A percentile compares a stretch with the other conserved stretches of the same genome.
Evolutionary conservation across 306 rosid genomes (phyloP).

Genomic region (Sphenostylis stenocarpa): DNA sequence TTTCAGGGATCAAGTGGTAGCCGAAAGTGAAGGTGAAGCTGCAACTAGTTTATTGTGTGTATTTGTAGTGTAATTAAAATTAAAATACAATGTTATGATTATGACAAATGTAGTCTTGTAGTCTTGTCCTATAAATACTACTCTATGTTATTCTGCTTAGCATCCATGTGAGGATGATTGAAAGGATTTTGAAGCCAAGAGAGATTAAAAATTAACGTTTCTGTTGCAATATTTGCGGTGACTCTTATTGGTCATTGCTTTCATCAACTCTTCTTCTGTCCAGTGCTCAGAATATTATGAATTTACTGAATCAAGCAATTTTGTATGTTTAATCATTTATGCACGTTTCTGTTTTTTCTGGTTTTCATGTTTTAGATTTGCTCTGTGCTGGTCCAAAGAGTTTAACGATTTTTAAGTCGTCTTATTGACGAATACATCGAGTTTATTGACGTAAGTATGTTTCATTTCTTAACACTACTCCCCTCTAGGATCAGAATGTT

Average conservation of each 20-base stretch:
- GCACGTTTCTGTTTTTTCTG: not conserved
- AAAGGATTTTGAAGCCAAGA: not conserved
- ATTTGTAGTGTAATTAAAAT: slow-evolving; percentile 38
- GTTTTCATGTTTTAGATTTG: not conserved
- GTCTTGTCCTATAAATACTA: slow-evolving; percentile 31
- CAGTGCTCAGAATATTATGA: not conserved
- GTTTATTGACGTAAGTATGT: too few species aligned
- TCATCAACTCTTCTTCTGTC: not conserved
- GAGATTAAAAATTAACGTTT: not conserved
- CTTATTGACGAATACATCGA: not conserved
- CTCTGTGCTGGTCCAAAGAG: not conserved
- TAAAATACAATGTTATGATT: slow-evolving; percentile 34
- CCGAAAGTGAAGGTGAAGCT: slow-evolving; percentile 51
- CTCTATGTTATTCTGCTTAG: not conserved
- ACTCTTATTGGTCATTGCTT: not conserved
- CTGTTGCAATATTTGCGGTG: not conserved
- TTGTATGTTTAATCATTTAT: not conserved
- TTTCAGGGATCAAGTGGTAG: slow-evolving; percentile 65
- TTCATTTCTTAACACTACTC: not conserved
- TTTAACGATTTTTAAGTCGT: too few species aligned
- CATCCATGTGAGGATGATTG: not conserved
- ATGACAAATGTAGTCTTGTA: slow-evolving; percentile 28
- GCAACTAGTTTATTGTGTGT: slow-evolving; percentile 39
- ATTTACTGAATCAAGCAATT: not conserved
- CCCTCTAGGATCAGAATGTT: not conserved